A percentile compares a stretch with the other conserved stretches of the same genome.
Conservation (phyloP, 2,329 filamentous ascomycete genomes). For the Microcyclospora tardicrescens region DNA sequence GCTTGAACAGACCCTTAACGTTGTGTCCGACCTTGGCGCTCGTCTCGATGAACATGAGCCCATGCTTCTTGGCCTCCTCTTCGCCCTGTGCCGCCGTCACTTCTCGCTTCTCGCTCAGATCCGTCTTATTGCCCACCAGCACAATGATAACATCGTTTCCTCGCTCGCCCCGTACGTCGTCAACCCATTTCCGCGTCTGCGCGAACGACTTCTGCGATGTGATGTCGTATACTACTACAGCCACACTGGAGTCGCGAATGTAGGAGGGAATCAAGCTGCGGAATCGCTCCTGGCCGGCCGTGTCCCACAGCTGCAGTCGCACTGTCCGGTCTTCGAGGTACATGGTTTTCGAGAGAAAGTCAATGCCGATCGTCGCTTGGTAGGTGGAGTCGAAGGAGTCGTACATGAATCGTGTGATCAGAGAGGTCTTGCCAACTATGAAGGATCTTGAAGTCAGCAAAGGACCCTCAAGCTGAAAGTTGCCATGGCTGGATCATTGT, state of each 20-base stretch:
- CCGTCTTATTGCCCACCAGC: constrained; percentile 96
- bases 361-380: constrained; percentile 97
- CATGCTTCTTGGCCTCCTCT: constrained; percentile 95
- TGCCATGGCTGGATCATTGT: neutral
- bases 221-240: constrained; percentile 97
- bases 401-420: constrained; percentile 99
- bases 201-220: constrained; percentile 80
- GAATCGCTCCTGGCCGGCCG: constrained; percentile 93
- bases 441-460: constrained; percentile 1
- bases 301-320: constrained; percentile 95
- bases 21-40: constrained; percentile 97
- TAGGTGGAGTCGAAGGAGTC: constrained; percentile 99
- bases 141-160: constrained; percentile 99
- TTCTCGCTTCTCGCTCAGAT: constrained; percentile 95
- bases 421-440: constrained; percentile 89
- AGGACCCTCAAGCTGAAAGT: neutral
- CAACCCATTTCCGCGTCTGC: constrained; percentile 98
- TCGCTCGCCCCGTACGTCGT: constrained; percentile 90
- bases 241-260: constrained; percentile 94
- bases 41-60: constrained; percentile 97
- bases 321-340: constrained; percentile 98
- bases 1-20: constrained; percentile 92
- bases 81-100: constrained; percentile 94
- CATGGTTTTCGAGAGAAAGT: constrained; percentile 99
- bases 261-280: constrained; percentile 95